Evolutionary conservation across 192 early-diverging fungal species (phyloP).

Genomic region (Lobulomyces angularis): DNA sequence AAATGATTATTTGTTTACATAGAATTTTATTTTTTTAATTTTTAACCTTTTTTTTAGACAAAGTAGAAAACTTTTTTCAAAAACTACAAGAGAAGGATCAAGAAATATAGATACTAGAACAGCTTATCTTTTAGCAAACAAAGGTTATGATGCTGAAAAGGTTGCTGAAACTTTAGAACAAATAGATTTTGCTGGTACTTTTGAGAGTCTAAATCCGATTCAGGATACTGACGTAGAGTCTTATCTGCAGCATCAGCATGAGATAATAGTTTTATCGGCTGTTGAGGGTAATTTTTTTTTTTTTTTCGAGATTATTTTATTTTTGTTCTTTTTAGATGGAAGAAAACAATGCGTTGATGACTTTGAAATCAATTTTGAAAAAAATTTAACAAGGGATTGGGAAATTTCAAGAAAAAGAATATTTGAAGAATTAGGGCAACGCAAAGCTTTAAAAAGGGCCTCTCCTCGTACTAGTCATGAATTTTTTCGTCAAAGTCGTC

Average conservation of each 20-base stretch:
- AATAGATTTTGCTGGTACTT: constrained; percentile 52
- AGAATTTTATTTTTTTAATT: too few relatives aligned
- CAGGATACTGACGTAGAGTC: constrained; percentile 75
- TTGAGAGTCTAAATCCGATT: constrained; percentile 58
- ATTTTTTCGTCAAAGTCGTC: too few relatives aligned
- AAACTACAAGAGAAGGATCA: too few relatives aligned
- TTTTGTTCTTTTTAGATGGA: background rate
- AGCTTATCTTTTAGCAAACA: constrained; percentile 57
- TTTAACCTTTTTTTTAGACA: too few relatives aligned
- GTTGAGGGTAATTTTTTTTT: constrained; percentile 46
- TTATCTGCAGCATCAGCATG: constrained; percentile 60
- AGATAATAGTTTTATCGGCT: constrained; percentile 61
- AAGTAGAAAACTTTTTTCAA: too few relatives aligned
- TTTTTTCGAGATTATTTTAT: constrained; percentile 1
- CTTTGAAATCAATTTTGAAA: constrained; percentile 49
- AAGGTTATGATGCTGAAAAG: constrained; percentile 65
- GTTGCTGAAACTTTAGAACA: constrained; percentile 45
- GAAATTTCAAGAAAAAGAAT: constrained; percentile 55
- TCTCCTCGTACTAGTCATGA: too few relatives aligned
- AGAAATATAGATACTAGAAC: constrained; percentile 29
- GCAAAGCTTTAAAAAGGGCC: too few relatives aligned
- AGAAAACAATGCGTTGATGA: constrained; percentile 45
- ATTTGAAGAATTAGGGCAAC: constrained; percentile 75
- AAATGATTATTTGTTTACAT: too few relatives aligned
- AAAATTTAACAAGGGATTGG: constrained; percentile 54